phyloP scores from a whole-genome alignment of 2,329 filamentous ascomycete genomes.

The Zalaria sp. region DNA sequence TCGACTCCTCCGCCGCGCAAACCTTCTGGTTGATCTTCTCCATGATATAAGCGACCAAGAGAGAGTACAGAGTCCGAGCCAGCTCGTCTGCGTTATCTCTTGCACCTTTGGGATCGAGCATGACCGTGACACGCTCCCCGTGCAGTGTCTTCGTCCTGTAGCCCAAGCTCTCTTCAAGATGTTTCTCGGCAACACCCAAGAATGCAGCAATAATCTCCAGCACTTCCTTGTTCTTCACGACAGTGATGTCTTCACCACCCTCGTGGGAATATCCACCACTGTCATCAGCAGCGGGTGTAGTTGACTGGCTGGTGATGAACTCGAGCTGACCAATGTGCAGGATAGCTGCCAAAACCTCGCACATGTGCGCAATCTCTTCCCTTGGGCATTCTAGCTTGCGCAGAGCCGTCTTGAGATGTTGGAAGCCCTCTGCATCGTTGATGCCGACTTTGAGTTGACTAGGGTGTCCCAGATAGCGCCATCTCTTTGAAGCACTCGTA shows the following conservation, averaged over 20 bases:
- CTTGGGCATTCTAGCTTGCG: slow-evolving; percentile 89
- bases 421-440: slow-evolving; percentile 89
- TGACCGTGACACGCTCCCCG: slow-evolving; percentile 92
- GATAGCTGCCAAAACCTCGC: slow-evolving; percentile 83
- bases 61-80: slow-evolving; percentile 80
- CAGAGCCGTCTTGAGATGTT: slow-evolving; percentile 91
- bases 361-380: slow-evolving; percentile 90
- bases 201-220: slow-evolving; percentile 84
- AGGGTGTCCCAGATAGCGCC: slow-evolving; percentile 92
- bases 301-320: slow-evolving; percentile 70
- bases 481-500: slow-evolving; percentile 56
- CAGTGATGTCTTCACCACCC: slow-evolving; percentile 70
- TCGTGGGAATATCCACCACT: slow-evolving; percentile 95
- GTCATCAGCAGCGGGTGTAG: slow-evolving; percentile 68
- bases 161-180: slow-evolving; percentile 76
- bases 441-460: slow-evolving; percentile 95
- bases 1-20: slow-evolving; percentile 73
- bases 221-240: slow-evolving; percentile 87
- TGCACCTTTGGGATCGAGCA: slow-evolving; percentile 86
- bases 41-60: slow-evolving; percentile 86
- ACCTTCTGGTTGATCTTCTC: slow-evolving; percentile 83
- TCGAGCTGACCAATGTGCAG: slow-evolving; percentile 97
- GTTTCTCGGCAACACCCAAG: slow-evolving; percentile 65
- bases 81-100: slow-evolving; percentile 88
- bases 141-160: slow-evolving; percentile 97